Percentiles rank a stretch among this genome's conserved stretches.
Evolutionary conservation across 768 basidiomycete species (phyloP).

Genomic region (Calocybe indica): DNA sequence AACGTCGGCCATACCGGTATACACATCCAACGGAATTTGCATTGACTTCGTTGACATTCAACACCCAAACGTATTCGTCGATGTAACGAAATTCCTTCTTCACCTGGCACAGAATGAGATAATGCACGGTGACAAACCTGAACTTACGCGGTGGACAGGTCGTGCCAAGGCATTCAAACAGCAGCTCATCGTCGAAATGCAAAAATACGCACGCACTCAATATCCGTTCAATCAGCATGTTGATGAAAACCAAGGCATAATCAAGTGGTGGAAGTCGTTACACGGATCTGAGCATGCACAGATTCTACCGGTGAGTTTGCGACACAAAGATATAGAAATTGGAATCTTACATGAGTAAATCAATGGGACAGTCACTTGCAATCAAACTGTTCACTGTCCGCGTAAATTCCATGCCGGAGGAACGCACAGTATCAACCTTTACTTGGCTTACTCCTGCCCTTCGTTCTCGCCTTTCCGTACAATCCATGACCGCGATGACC

Average conservation of each 20-base stretch:
- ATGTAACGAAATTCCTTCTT: conserved; percentile 7
- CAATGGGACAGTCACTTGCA: conserved; percentile 9
- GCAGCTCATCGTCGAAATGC: conserved; percentile 9
- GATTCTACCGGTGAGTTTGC: conserved; percentile 18
- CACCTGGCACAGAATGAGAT: conserved; percentile 8
- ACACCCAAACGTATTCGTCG: conserved; percentile 8
- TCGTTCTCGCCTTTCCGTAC: conserved; percentile 3
- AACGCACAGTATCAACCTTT: conserved; percentile 24
- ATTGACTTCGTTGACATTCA: conserved; percentile 7
- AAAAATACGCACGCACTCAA: conserved; percentile 11
- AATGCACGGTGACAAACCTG: conserved; percentile 5
- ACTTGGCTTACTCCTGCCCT: conserved; percentile 26
- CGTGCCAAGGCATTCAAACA: conserved; percentile 10
- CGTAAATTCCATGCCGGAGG: conserved; percentile 27
- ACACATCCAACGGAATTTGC: no score
- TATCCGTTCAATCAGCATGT: conserved; percentile 14
- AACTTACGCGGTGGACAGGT: conserved; percentile 12
- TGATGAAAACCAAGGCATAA: conserved; percentile 1
- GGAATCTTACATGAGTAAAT: not conserved
- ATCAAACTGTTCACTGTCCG: conserved; percentile 20
- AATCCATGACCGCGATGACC: conserved; percentile 9
- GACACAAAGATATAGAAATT: no score
- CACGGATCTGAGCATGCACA: conserved; percentile 7
- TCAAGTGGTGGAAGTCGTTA: conserved; percentile 15
- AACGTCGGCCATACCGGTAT: not conserved